A percentile compares a stretch with the other conserved stretches of the same genome.
Conservation (phyloP, 176 grass and related monocot genomes). For the Aegilops bicornis region DNA sequence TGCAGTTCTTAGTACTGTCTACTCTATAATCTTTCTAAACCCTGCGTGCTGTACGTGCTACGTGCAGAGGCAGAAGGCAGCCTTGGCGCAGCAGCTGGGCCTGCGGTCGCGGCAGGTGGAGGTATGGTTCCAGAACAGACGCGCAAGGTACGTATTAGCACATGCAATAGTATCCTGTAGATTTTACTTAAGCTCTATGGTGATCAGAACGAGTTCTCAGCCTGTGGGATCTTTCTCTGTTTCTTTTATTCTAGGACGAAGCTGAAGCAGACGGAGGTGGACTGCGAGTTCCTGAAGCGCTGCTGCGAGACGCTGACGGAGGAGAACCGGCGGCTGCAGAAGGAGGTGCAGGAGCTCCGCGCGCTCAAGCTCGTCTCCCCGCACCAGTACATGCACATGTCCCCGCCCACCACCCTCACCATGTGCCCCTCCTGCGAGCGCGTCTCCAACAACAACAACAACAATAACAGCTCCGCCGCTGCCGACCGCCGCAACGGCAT, state of each 20-base stretch:
- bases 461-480: background rate
- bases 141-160: conserved; percentile 57
- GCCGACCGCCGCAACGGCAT: background rate
- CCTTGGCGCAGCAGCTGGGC: conserved; percentile 72
- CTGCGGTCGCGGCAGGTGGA: conserved; percentile 84
- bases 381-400: conserved; percentile 66
- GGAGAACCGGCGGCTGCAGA: conserved; percentile 87
- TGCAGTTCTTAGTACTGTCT: background rate
- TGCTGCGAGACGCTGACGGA: conserved; percentile 95
- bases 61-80: conserved; percentile 74
- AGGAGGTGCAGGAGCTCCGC: conserved; percentile 83
- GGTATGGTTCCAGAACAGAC: conserved; percentile 97
- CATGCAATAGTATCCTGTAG: conserved; percentile 29
- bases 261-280: conserved; percentile 96
- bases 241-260: conserved; percentile 48
- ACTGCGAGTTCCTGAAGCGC: conserved; percentile 86
- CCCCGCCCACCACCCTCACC: conserved; percentile 79
- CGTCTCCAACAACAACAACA: conserved; percentile 37
- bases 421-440: conserved; percentile 92
- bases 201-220: background rate
- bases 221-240: fast-evolving
- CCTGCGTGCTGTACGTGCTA: background rate
- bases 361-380: conserved; percentile 73
- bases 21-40: background rate
- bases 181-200: background rate